These are phyloP conservation scores for Bruguiera parviflora DNA, from an alignment of 345 rosid genomes.

Conservation along the genomic window DNA sequence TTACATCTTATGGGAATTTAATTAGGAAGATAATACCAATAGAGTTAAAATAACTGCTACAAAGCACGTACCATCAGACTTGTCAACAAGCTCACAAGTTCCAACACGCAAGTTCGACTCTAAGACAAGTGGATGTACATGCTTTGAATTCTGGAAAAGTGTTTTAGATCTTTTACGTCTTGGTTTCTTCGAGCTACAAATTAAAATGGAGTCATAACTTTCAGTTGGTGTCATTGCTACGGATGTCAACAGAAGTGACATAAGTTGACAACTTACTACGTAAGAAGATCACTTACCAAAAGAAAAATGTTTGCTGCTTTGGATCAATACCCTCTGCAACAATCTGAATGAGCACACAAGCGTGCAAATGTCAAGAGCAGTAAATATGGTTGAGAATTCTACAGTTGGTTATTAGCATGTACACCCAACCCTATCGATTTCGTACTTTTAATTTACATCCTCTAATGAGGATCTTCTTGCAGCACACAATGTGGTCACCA, in stretches of 20 bases:
- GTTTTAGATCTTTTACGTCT: constrained; percentile 54
- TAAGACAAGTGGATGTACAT: constrained; percentile 53
- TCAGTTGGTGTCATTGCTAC: constrained; percentile 8
- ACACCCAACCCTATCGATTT: no score
- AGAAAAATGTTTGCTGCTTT: constrained; percentile 82
- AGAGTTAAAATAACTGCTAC: neutral
- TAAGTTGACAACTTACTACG: constrained; percentile 10
- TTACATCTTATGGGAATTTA: no score
- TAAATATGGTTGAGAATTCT: no score
- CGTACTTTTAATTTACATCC: no score
- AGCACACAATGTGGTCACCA: no score
- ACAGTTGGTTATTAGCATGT: no score
- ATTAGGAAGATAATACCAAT: neutral
- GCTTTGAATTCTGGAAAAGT: constrained; percentile 53
- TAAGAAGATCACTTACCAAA: constrained; percentile 46
- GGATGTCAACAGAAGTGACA: constrained; percentile 7
- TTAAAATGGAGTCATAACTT: constrained; percentile 2
- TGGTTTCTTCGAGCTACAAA: constrained; percentile 63
- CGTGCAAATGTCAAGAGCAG: constrained; percentile 14
- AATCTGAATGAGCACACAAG: constrained; percentile 44
- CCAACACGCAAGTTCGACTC: constrained; percentile 41
- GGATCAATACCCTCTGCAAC: constrained; percentile 83
- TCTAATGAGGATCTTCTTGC: no score
- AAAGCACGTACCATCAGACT: constrained; percentile 51
- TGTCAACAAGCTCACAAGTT: constrained; percentile 51